Conservation (phyloP, 1,139 yeast genomes). For the Geotrichum candidum region DNA sequence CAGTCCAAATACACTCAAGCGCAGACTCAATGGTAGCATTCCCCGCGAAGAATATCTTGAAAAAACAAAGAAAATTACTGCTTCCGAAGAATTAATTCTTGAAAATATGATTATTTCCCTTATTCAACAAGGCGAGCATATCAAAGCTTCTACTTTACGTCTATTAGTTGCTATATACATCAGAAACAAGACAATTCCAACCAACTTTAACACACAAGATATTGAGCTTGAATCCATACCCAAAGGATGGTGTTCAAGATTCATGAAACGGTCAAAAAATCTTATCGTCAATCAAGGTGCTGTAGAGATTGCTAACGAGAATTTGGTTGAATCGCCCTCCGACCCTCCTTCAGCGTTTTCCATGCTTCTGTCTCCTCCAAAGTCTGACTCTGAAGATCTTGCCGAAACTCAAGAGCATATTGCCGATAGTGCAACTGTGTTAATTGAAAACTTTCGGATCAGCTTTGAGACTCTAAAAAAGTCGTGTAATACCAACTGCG, state of each 20-base stretch:
- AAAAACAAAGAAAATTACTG: conserved; percentile 12
- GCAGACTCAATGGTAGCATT: conserved; percentile 15
- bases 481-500: background rate
- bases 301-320: background rate
- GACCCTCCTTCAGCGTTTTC: conserved; percentile 8
- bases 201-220: background rate
- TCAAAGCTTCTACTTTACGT: conserved; percentile 13
- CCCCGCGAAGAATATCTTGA: conserved; percentile 16
- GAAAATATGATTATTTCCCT: conserved; percentile 11
- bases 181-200: conserved; percentile 5
- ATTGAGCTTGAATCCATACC: conserved; percentile 10
- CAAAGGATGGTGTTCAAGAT: conserved; percentile 16
- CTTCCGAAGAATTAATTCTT: conserved; percentile 11
- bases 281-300: conserved; percentile 1
- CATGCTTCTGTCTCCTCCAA: conserved; percentile 11
- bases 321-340: background rate
- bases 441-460: conserved; percentile 9
- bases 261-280: conserved; percentile 9
- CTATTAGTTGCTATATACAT: conserved; percentile 14
- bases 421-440: conserved; percentile 12
- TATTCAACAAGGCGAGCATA: conserved; percentile 12
- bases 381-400: conserved; percentile 7
- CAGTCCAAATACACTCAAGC: conserved; percentile 16
- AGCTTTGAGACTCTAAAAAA: conserved; percentile 4
- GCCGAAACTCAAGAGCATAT: conserved; percentile 12